phyloP scores from a whole-genome alignment of 2,329 filamentous ascomycete genomes.

The Pezicula neosporulosa region DNA sequence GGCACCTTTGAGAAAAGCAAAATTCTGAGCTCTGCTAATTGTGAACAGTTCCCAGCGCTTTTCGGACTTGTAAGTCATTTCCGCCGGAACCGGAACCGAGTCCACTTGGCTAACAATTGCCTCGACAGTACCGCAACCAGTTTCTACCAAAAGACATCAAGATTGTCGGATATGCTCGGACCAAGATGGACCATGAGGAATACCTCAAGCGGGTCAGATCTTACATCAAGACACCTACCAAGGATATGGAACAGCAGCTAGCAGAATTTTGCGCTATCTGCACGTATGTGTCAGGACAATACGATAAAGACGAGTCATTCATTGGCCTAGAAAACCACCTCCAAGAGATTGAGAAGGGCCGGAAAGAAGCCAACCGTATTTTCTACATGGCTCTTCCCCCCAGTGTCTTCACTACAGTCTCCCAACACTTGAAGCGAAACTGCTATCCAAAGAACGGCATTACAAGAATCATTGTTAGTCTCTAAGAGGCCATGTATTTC shows the following conservation, averaged over 20 bases:
- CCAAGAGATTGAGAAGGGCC: constrained; percentile 77
- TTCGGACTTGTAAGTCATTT: constrained; percentile 83
- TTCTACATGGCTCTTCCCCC: constrained; percentile 99
- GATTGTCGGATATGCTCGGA: constrained; percentile 98
- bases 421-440: constrained; percentile 94
- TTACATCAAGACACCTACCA: constrained; percentile 98
- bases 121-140: constrained; percentile 85
- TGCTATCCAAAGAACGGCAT: constrained; percentile 92
- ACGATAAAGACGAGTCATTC: constrained; percentile 96
- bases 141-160: constrained; percentile 96
- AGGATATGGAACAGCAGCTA: constrained; percentile 94
- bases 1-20: not conserved
- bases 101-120: constrained; percentile 14
- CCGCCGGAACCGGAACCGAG: constrained; percentile 1
- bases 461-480: constrained; percentile 84
- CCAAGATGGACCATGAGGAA: constrained; percentile 98
- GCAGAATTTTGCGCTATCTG: constrained; percentile 85
- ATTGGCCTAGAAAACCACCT: constrained; percentile 80
- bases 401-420: constrained; percentile 96
- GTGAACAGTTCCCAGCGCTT: constrained; percentile 83
- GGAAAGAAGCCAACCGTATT: constrained; percentile 81
- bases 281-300: constrained; percentile 94
- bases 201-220: constrained; percentile 92
- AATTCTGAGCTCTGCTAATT: constrained; percentile 13
- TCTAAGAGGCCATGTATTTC: not conserved